Evolutionary conservation across 176 grass and related monocot species (phyloP).

Genomic region (Raddia distichophylla): DNA sequence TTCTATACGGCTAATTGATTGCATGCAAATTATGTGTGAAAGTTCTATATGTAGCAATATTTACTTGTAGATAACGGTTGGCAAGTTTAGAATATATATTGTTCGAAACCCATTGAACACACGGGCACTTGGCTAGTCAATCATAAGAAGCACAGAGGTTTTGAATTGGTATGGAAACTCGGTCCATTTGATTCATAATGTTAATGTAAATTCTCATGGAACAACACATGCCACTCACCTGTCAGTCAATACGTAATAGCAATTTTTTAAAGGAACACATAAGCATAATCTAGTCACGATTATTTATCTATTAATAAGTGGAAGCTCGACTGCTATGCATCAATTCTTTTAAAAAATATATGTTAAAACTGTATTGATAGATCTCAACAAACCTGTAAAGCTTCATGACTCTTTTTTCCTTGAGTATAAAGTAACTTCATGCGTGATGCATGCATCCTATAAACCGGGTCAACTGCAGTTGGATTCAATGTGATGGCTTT

Average conservation of each 20-base stretch:
- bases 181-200: constrained; percentile 11
- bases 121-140: neutral
- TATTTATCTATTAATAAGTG: constrained; percentile 1
- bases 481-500: constrained; percentile 80
- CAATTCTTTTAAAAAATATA: constrained; percentile 18
- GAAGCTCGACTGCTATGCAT: neutral
- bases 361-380: constrained; percentile 18
- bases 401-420: constrained; percentile 77
- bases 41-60: no score
- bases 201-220: neutral
- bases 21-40: no score
- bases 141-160: constrained; percentile 17
- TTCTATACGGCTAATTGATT: no score
- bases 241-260: neutral
- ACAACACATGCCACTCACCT: constrained; percentile 30
- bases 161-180: neutral
- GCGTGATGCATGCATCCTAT: constrained; percentile 95
- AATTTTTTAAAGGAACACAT: neutral
- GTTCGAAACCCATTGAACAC: no score
- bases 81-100: no score
- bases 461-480: constrained; percentile 91
- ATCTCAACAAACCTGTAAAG: constrained; percentile 70
- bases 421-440: constrained; percentile 91
- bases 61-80: no score
- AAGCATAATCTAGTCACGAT: constrained; percentile 6